phyloP scores from a whole-genome alignment of 345 rosid genomes.

The Lenwebbia sp. region DNA sequence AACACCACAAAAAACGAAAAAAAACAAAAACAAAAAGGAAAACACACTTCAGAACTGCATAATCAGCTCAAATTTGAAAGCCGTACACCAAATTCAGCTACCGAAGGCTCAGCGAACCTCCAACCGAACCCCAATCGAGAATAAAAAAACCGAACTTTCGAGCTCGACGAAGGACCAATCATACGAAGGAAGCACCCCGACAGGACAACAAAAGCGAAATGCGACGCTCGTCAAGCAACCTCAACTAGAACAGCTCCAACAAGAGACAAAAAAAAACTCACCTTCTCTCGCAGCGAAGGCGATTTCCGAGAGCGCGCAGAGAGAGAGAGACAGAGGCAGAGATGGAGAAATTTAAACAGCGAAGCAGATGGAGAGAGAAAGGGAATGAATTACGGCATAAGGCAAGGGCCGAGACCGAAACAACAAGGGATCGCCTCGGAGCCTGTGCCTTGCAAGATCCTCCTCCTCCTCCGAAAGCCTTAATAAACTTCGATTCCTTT shows the following conservation, averaged over 20 bases:
- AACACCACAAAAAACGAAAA: neutral
- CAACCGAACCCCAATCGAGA: neutral
- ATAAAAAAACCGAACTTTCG: neutral
- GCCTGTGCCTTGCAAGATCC: slow-evolving; percentile 39
- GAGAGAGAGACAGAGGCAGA: neutral
- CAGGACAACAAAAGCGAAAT: neutral
- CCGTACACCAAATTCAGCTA: neutral
- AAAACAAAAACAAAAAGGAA: neutral
- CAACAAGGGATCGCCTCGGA: slow-evolving; percentile 30
- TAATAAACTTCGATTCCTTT: slow-evolving; percentile 2
- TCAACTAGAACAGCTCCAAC: neutral
- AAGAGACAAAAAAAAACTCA: neutral
- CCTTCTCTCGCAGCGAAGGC: neutral
- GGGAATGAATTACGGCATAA: slow-evolving; percentile 52
- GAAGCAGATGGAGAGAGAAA: neutral
- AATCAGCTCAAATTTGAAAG: neutral
- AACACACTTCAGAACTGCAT: neutral
- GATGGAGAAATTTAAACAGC: slow-evolving; percentile 11
- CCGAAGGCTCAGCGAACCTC: neutral
- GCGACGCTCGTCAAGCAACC: neutral
- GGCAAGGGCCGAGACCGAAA: slow-evolving; percentile 22
- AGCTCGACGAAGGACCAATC: neutral
- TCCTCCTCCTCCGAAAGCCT: neutral
- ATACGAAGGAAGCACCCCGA: neutral
- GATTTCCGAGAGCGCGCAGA: neutral